These are phyloP conservation scores for Graphium sp. DNA, from an alignment of 2,329 filamentous ascomycete species.

Conservation along the genomic window DNA sequence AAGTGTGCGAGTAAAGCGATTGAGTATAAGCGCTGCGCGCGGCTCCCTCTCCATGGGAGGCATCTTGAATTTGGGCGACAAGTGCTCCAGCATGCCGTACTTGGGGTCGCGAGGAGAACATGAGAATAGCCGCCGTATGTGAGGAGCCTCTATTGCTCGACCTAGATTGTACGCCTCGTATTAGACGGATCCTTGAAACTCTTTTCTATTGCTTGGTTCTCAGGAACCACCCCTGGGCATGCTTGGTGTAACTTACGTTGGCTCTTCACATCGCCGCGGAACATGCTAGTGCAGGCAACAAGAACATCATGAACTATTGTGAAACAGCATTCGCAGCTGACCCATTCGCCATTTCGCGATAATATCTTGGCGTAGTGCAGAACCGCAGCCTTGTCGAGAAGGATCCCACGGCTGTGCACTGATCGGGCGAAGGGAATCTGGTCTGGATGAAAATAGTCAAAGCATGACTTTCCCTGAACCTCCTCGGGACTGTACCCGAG, in stretches of 20 bases:
- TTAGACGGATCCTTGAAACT: neutral
- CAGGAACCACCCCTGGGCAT: neutral
- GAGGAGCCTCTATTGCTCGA: constrained; percentile 59
- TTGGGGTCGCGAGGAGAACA: constrained; percentile 69
- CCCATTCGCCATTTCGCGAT: constrained; percentile 52
- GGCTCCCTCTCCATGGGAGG: constrained; percentile 55
- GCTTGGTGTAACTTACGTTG: constrained; percentile 46
- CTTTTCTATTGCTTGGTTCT: neutral
- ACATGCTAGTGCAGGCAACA: constrained; percentile 71
- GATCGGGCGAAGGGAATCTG: constrained; percentile 60
- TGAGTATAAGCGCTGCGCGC: constrained; percentile 68
- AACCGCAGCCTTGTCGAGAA: constrained; percentile 71
- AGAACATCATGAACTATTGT: constrained; percentile 78
- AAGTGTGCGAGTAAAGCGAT: constrained; percentile 68
- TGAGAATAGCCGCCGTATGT: constrained; percentile 64
- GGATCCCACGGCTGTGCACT: constrained; percentile 55
- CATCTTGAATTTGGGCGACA: constrained; percentile 64
- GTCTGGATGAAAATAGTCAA: constrained; percentile 74
- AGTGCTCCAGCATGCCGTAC: constrained; percentile 77
- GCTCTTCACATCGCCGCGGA: constrained; percentile 50
- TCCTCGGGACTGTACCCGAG: constrained; percentile 65
- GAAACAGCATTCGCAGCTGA: constrained; percentile 78
- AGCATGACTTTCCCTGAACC: constrained; percentile 59
- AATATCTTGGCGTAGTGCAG: constrained; percentile 63
- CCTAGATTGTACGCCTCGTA: too few species aligned